phyloP scores from a whole-genome alignment of 352 stramenopile species.

The Phytophthora brassicae region DNA sequence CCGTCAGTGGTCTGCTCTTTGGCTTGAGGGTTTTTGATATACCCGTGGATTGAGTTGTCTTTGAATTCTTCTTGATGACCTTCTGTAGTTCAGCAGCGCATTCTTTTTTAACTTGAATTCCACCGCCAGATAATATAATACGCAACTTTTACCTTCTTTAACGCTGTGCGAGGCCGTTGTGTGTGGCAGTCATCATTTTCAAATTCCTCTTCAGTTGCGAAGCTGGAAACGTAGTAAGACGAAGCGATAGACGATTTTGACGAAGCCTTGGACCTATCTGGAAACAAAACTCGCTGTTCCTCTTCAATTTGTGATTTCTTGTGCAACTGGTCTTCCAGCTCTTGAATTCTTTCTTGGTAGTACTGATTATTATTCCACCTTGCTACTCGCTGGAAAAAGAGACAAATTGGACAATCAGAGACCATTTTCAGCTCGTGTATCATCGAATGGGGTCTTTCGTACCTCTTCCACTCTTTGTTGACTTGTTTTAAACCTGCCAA shows the following conservation, averaged over 20 bases:
- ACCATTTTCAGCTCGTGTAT: neutral
- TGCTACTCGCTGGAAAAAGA: slow-evolving; percentile 11
- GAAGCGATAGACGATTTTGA: slow-evolving; percentile 18
- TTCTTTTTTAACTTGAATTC: neutral
- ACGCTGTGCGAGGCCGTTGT: slow-evolving; percentile 5
- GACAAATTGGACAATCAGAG: neutral
- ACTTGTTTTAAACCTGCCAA: neutral
- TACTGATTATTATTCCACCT: slow-evolving; percentile 22
- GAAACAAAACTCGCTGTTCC: slow-evolving; percentile 31
- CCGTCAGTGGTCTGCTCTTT: slow-evolving; percentile 4
- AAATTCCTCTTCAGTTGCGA: slow-evolving; percentile 4
- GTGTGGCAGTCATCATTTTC: neutral
- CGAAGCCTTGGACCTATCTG: slow-evolving; percentile 8
- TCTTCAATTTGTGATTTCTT: slow-evolving; percentile 31
- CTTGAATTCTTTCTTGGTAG: slow-evolving; percentile 26
- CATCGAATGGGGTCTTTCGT: neutral
- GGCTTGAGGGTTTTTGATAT: slow-evolving; percentile 13
- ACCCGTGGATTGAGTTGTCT: slow-evolving; percentile 3
- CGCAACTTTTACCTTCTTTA: slow-evolving; percentile 20
- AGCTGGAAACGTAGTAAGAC: slow-evolving; percentile 13
- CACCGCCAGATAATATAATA: neutral
- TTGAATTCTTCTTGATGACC: slow-evolving; percentile 17
- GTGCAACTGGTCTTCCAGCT: slow-evolving; percentile 35
- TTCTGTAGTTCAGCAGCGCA: slow-evolving; percentile 7
- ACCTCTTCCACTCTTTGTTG: slow-evolving; percentile 5